These are phyloP conservation scores for Yamadazyma paraphyllophila DNA, from an alignment of 805 yeast genomes.

Conservation along the genomic window DNA sequence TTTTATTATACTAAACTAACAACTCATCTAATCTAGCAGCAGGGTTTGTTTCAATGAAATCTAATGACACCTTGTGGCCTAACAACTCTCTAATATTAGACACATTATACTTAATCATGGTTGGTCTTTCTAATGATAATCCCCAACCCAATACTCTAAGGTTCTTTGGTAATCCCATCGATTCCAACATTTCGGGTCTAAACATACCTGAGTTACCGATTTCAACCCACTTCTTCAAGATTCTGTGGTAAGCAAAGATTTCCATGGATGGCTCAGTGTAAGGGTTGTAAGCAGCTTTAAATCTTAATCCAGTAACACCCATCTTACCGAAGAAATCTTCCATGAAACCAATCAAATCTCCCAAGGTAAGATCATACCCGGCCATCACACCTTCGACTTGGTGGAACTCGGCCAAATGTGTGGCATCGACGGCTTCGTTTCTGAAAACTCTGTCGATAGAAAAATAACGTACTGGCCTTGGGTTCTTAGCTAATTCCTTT, in stretches of 20 bases:
- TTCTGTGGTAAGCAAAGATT: conserved; percentile 94
- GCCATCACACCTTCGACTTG: conserved; percentile 99
- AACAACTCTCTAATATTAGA: conserved; percentile 93
- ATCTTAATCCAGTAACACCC: conserved; percentile 95
- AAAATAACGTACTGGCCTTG: conserved; percentile 87
- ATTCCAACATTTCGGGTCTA: conserved; percentile 98
- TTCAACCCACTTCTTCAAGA: conserved; percentile 96
- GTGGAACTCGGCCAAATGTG: conserved; percentile 98
- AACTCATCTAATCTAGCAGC: conserved; percentile 89
- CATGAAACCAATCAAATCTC: conserved; percentile 97
- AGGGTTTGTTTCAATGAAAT: conserved; percentile 92
- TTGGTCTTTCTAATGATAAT: conserved; percentile 94
- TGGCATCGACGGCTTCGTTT: conserved; percentile 99
- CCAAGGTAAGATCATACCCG: conserved; percentile 90
- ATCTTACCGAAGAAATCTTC: conserved; percentile 92
- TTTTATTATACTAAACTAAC: conserved; percentile 24
- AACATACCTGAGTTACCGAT: conserved; percentile 99
- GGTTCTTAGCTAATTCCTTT: conserved; percentile 81
- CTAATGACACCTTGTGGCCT: conserved; percentile 95
- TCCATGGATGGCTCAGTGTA: conserved; percentile 99
- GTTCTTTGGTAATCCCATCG: conserved; percentile 96
- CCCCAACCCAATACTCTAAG: conserved; percentile 98
- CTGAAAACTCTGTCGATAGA: conserved; percentile 98
- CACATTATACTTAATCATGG: conserved; percentile 97
- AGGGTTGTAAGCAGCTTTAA: conserved; percentile 98